These are phyloP conservation scores for Porcisia hertigi DNA, from an alignment of 208 protist genomes.

Conservation along the genomic window DNA sequence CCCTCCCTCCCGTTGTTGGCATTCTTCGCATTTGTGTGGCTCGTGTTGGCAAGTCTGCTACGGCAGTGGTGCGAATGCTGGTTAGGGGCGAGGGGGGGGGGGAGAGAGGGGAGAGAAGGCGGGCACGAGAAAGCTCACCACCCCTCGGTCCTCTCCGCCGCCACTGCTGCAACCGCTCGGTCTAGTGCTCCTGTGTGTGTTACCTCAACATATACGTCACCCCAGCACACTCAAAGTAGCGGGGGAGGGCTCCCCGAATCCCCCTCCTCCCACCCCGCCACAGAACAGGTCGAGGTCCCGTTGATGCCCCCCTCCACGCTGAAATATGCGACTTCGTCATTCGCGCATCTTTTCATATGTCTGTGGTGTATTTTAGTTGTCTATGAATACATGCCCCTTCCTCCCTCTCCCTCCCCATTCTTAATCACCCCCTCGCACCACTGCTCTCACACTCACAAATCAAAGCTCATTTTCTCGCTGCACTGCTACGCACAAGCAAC, in stretches of 20 bases:
- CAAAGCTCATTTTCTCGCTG: neutral
- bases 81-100: no score
- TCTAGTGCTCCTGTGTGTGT: constrained; percentile 6
- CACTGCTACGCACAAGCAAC: neutral
- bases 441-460: neutral
- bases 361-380: no score
- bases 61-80: neutral
- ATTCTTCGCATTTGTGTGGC: neutral
- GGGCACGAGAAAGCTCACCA: neutral
- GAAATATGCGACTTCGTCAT: no score
- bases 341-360: no score
- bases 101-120: neutral
- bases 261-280: neutral
- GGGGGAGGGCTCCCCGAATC: neutral
- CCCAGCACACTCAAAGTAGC: no score
- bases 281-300: no score
- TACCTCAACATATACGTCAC: neutral
- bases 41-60: neutral
- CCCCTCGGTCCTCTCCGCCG: constrained; percentile 4
- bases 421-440: neutral
- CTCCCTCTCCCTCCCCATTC: neutral
- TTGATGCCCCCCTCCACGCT: no score
- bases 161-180: constrained; percentile 12
- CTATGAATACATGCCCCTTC: neutral
- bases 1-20: neutral